Evolutionary conservation across 2,329 filamentous ascomycete genomes (phyloP), one percentile per base, ranked within the genome.

Genomic region (Akanthomyces uredinophilus): DNA sequence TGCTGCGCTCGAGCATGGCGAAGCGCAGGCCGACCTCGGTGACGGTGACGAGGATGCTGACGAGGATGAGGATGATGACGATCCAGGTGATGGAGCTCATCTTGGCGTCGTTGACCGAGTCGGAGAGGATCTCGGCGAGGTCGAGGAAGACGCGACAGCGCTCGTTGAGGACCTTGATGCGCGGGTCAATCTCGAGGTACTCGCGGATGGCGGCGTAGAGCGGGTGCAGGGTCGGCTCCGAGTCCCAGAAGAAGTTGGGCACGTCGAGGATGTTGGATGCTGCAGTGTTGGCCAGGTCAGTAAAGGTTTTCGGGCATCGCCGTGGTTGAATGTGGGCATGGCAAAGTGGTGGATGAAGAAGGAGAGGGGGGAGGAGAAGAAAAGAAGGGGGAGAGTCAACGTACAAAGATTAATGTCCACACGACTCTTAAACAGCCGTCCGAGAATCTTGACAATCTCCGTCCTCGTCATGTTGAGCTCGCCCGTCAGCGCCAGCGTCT

Each of bases 81-180:
- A 99, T 98, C 94, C 94, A 98, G 1, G 95, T 99, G 72, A 97
- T 96, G 67, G 84, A 83, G 68, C 92, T 96, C 90, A 97, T 98
- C 74, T 96, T 97, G 67, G 91, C 89, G 73, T 98, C 92, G 24
- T 91, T 91, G 60, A 97, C 93, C 2, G 87, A 91, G 75, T 99
- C 94, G 16, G 90, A 92, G 1, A 99, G 80, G 27, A 99, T 97
- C 76, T 97, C 93, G 51, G 95, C 93, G 11, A 99, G 85, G 74
- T 99, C 95, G 20, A 99, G 84, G 77, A 99, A 99, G 56, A 99
- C 95, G 47, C 91, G 88, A 74, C 95, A 99, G 59, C 95, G 89
- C 77, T 98, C 95, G 75, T 99, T 99, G 66, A 99, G 88, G 27
- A 98, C 93, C 75, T 96, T 92, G 73, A 96, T 96, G 60, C 95